phyloP scores from a whole-genome alignment of 441 rosid species.

The Corymbia citriodora region DNA sequence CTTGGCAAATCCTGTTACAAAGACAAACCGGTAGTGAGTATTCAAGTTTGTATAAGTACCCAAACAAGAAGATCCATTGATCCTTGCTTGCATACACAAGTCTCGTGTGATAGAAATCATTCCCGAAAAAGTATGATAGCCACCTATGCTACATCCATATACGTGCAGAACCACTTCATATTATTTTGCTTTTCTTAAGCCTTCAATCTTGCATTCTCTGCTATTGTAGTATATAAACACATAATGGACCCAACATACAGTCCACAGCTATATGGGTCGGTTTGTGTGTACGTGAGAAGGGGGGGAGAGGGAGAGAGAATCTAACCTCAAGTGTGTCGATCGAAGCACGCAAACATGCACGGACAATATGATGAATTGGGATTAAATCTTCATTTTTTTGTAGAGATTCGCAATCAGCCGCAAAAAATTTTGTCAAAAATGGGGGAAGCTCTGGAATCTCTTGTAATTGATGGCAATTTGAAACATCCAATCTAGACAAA shows the following conservation, averaged over 20 bases:
- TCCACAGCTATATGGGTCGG: background rate
- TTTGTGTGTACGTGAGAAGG: background rate
- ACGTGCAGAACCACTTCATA: background rate
- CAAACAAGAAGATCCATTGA: background rate
- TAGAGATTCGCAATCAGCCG: background rate
- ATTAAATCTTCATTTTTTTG: background rate
- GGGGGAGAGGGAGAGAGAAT: background rate
- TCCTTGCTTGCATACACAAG: background rate
- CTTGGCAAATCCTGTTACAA: background rate
- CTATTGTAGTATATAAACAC: background rate
- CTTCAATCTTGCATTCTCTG: background rate
- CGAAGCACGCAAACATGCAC: no score
- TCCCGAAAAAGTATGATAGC: background rate
- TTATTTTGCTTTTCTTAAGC: background rate
- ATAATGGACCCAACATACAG: fast-evolving
- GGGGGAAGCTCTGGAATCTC: background rate
- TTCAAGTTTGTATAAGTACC: background rate
- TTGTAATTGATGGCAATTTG: background rate
- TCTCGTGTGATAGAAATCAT: background rate
- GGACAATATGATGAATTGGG: background rate
- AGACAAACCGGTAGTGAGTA: background rate
- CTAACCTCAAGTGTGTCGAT: background rate
- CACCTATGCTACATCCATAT: background rate
- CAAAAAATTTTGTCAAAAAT: fast-evolving
- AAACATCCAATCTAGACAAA: fast-evolving